Base-by-base conservation (phyloP, 805 yeast genomes). In the Metschnikowia arizonensis region DNA sequence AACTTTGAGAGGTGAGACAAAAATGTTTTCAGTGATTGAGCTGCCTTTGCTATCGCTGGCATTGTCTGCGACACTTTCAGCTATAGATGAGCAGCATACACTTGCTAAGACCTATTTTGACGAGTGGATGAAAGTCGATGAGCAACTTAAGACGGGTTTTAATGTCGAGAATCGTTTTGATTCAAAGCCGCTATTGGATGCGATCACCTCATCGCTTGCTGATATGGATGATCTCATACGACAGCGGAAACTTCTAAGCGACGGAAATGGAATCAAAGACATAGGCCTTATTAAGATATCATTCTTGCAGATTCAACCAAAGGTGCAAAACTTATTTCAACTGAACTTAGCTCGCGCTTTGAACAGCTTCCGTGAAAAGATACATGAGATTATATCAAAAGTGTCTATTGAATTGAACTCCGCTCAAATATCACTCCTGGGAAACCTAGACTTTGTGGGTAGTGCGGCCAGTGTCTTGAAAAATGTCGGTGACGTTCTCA, bases 401-500 rank as follows among this genome's bases (percentile, higher is more conserved):
- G 33, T 43, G 21, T 32, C 38, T n/a, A 43, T 45, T 8, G 48
- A 45, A 7, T 21, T 49, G 31, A 15, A 25, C 26, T 15, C 38
- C 1, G 47, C 49, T 6, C 52, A 45, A 28, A 37, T 19, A 9
- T 33, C 40, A 3, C 43, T 49, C 11, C 26, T 29, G 11, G 35
- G 11, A 14, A 29, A 26, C 10, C 7, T 40, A 3, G 25, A 42
- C 18, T 45, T 45, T n/a, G 40, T 31, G 9, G 45, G 33, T 12
- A 14, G 26, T 1, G 8, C 42, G 11, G n/a, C 30, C 2, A 18
- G 21, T 3, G 32, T 42, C 11, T 35, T 48, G 40, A 14, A 40
- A 40, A 24, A 11, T 12, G 31, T 24, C n/a, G 24, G 36, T 18
- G 35, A 31, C 12, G 43, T 40, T 14, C 33, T 41, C 32, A 29